Conservation (phyloP, 768 basidiomycete genomes). For the Rhizopogon salebrosus region DNA sequence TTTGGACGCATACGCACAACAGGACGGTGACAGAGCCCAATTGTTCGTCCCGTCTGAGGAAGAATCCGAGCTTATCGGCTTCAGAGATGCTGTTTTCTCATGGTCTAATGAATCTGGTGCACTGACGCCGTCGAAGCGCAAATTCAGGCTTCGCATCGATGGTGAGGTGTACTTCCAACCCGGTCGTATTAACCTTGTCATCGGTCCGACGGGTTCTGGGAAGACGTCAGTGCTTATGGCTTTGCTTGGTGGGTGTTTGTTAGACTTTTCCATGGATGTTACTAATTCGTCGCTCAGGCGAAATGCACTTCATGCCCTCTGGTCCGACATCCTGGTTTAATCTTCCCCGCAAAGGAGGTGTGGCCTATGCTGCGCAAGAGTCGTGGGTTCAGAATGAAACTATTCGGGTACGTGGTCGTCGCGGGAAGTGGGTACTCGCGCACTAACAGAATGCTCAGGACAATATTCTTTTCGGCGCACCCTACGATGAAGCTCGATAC, state of each 20-base stretch:
- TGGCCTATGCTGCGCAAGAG: constrained; percentile 81
- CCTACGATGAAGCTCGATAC: constrained; percentile 38
- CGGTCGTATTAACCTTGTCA: constrained; percentile 49
- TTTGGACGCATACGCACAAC: constrained; percentile 6
- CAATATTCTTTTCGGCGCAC: constrained; percentile 41
- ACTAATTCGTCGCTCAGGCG: constrained; percentile 17
- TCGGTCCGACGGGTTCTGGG: constrained; percentile 56
- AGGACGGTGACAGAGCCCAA: background rate
- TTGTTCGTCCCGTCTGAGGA: constrained; percentile 6
- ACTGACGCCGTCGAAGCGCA: constrained; percentile 25
- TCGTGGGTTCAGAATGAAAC: constrained; percentile 84
- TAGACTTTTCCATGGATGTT: background rate
- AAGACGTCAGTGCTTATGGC: constrained; percentile 68
- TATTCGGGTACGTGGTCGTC: constrained; percentile 38
- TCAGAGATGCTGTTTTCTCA: constrained; percentile 48
- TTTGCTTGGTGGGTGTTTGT: constrained; percentile 33
- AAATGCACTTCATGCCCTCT: constrained; percentile 59
- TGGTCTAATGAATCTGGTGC: constrained; percentile 33
- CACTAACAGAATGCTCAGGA: constrained; percentile 21
- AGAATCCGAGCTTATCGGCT: constrained; percentile 38
- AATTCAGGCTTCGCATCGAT: constrained; percentile 45
- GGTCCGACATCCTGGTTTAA: constrained; percentile 58
- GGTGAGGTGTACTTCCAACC: constrained; percentile 53
- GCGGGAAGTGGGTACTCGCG: background rate
- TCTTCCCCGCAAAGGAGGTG: constrained; percentile 61